A percentile compares a stretch with the other conserved stretches of the same genome.
Conservation (phyloP, 805 yeast species). For the Candida easanensis region DNA sequence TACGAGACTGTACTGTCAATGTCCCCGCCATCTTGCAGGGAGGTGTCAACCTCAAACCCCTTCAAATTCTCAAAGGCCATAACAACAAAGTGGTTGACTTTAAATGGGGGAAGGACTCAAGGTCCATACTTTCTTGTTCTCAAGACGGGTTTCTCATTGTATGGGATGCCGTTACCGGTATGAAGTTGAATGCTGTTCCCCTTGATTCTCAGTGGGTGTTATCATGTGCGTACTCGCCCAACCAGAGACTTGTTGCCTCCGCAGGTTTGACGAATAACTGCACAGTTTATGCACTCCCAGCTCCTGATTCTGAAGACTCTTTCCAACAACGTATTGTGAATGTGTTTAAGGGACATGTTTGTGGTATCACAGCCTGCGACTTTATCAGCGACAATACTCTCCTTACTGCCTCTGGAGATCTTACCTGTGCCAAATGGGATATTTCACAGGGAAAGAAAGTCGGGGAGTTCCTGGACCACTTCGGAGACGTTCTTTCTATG, state of each 20-base stretch:
- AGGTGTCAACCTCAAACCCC: conserved; percentile 32
- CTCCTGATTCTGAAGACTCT: conserved; percentile 23
- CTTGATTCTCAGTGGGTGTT: conserved; percentile 79
- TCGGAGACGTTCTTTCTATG: conserved; percentile 66
- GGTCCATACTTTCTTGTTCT: conserved; percentile 63
- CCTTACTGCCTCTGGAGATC: conserved; percentile 78
- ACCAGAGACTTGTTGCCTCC: conserved; percentile 63
- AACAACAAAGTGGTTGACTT: conserved; percentile 68
- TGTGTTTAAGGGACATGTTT: conserved; percentile 75
- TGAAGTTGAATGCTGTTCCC: conserved; percentile 66
- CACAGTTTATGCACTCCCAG: conserved; percentile 54
- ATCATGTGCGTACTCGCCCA: conserved; percentile 69
- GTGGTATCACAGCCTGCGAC: conserved; percentile 73
- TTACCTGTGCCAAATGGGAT: conserved; percentile 81
- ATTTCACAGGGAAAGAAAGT: conserved; percentile 52
- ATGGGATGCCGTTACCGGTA: conserved; percentile 78
- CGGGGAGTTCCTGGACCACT: conserved; percentile 59
- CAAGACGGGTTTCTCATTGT: conserved; percentile 84
- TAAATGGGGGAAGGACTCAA: conserved; percentile 66
- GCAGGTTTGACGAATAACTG: conserved; percentile 84
- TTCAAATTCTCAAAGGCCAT: conserved; percentile 49
- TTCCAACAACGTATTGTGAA: conserved; percentile 44
- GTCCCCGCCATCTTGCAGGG: conserved; percentile 15
- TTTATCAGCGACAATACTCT: conserved; percentile 57
- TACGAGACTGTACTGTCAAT: conserved; percentile 36